Conservation (phyloP, 1,284 basidiomycete species). For the Pseudozyma flocculosa region DNA sequence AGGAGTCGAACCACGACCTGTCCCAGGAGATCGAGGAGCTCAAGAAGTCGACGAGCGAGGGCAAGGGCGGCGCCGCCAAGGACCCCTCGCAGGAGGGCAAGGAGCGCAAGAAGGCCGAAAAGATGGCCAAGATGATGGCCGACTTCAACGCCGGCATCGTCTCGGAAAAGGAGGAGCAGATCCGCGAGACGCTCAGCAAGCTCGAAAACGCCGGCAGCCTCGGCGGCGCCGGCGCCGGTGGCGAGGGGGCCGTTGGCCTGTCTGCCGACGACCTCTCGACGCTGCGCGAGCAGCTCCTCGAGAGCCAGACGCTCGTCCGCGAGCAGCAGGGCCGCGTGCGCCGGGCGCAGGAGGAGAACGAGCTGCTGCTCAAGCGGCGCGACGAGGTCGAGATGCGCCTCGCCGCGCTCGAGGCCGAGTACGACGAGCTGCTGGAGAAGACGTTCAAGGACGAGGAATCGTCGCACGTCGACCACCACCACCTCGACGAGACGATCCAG, state of each 20-base stretch:
- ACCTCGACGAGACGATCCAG: conserved; percentile 73
- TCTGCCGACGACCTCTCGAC: conserved; percentile 75
- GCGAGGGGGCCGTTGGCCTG: conserved; percentile 11
- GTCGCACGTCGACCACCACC: conserved; percentile 60
- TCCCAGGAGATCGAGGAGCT: conserved; percentile 87
- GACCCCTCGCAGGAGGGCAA: conserved; percentile 79
- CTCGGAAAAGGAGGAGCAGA: conserved; percentile 89
- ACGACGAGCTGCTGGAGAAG: conserved; percentile 83
- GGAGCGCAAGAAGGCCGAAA: conserved; percentile 98
- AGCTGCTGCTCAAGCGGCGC: conserved; percentile 76
- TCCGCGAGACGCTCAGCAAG: conserved; percentile 78
- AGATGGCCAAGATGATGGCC: conserved; percentile 99
- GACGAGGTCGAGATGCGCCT: conserved; percentile 86
- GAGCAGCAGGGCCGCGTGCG: conserved; percentile 87
- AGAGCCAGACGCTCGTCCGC: conserved; percentile 79
- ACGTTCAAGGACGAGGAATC: conserved; percentile 56
- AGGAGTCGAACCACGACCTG: conserved; percentile 89
- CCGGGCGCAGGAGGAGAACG: conserved; percentile 87
- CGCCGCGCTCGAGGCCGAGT: conserved; percentile 80
- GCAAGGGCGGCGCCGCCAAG: conserved; percentile 24
- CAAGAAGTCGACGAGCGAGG: conserved; percentile 47
- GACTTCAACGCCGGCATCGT: conserved; percentile 79
- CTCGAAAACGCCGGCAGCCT: conserved; percentile 64
- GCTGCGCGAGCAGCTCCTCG: conserved; percentile 81
- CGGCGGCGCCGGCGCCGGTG: conserved; percentile 4